Base-by-base conservation (phyloP, 1,284 basidiomycete genomes). In the Tetrapyrgos nigripes region DNA sequence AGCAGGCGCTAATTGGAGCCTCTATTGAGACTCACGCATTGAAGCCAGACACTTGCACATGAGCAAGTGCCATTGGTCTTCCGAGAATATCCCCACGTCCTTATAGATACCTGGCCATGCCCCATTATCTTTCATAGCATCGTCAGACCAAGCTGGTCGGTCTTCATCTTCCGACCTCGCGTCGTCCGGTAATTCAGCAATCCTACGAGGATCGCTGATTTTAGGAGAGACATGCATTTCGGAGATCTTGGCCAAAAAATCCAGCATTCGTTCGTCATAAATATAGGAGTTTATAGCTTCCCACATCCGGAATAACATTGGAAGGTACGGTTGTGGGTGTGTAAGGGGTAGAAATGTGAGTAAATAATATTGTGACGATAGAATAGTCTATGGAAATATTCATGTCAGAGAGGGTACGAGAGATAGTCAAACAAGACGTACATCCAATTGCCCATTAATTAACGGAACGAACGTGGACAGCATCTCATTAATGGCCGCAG, bases 11-110 rank as follows among this genome's bases (percentile, higher is more conserved):
- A 4, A 50, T 52, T 65, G 59, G 19, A 65, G 14, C 43, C 44
- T 53, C 55, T 65, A 31, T 58, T 14, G 37, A 61, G 58, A 65
- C 91, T 63, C 75, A 94, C 86, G 93, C 83, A 96, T 93, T 1
- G 92, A 92, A 9, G 90, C 84, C 52, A 98, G 79, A 71, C 92
- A 94, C 77, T 96, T 96, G 67, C 91, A 91, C 93, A 97, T 97
- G 68, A 98, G 80, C 61, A 91, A 84, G 66, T 88, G 85, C 84
- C 93, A 97, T 70, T 97, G 91, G 64, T 90, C 83, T 62, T 95
- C 90, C 45, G 89, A 89, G 71, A 96, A 96, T 59, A 98, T 91
- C 26, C 92, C 92, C 44, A 94, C 86, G 67, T 93, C 92, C 70
- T 89, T 91, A 73, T 84, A 88, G 24, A 94, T 75, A 10, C 92